phyloP scores from a whole-genome alignment of 495 filamentous ascomycete species.

The Ramalina intermedia region DNA sequence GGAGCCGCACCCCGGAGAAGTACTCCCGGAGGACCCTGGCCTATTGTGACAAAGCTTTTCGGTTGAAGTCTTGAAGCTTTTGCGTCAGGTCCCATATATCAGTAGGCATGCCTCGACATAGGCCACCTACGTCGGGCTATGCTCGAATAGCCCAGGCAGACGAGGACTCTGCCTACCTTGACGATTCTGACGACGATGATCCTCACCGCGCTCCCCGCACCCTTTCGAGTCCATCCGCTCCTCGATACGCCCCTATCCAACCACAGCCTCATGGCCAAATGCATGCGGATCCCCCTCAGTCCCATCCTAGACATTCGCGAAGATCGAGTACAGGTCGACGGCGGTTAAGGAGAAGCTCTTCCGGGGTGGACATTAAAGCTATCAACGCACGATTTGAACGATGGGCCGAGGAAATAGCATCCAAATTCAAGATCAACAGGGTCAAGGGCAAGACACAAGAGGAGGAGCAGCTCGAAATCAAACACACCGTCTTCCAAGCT shows the following conservation, averaged over 20 bases:
- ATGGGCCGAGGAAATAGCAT: conserved; percentile 97
- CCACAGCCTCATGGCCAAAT: conserved; percentile 31
- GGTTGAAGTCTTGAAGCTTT: too few species aligned
- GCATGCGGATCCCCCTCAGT: conserved; percentile 27
- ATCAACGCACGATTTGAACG: conserved; percentile 92
- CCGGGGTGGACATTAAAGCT: conserved; percentile 93
- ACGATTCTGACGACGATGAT: conserved; percentile 60
- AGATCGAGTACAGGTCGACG: conserved; percentile 33
- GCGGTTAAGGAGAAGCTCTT: conserved; percentile 58
- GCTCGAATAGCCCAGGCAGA: conserved; percentile 85
- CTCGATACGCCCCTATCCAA: conserved; percentile 56
- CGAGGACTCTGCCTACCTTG: conserved; percentile 46
- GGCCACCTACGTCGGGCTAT: conserved; percentile 77
- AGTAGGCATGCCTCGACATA: conserved; percentile 34
- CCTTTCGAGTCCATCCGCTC: conserved; percentile 38
- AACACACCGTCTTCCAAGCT: conserved; percentile 89
- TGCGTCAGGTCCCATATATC: too few species aligned
- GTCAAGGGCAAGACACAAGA: conserved; percentile 62
- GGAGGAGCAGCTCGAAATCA: conserved; percentile 85
- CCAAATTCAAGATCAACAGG: conserved; percentile 80
- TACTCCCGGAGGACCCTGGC: too few species aligned
- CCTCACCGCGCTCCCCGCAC: conserved; percentile 39
- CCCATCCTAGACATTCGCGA: conserved; percentile 28
- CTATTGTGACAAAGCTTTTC: too few species aligned
- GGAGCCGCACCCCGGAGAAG: too few species aligned